Percentiles rank a stretch among this genome's conserved stretches.
Conservation (phyloP, 2,329 filamentous ascomycete species). For the Colletotrichum sp. region DNA sequence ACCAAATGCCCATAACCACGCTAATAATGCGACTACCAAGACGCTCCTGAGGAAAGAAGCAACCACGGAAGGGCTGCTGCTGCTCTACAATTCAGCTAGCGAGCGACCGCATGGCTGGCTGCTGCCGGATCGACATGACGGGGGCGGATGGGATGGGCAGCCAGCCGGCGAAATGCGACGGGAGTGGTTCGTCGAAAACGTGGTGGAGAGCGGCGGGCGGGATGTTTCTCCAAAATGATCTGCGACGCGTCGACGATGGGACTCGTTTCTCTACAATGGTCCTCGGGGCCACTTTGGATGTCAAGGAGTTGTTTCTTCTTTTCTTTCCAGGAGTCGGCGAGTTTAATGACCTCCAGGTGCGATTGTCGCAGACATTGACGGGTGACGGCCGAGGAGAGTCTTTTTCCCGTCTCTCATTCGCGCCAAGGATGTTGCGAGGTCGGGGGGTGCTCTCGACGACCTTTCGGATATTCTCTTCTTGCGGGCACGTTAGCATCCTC, state of each 20-base stretch:
- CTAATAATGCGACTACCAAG: not conserved
- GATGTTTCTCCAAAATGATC: conserved; percentile 4
- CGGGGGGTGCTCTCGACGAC: not conserved
- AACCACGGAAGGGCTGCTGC: not conserved
- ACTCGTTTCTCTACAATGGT: not conserved
- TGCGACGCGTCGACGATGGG: not conserved
- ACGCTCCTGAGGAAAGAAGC: not conserved
- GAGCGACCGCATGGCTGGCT: conserved; percentile 4
- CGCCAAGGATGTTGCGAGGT: not conserved
- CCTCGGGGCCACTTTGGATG: not conserved
- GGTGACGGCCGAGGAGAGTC: not conserved
- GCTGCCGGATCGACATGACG: conserved; percentile 18
- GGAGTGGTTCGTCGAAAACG: not conserved
- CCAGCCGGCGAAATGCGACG: not conserved
- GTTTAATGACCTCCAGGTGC: not conserved
- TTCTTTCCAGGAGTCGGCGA: not conserved
- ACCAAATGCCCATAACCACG: not conserved
- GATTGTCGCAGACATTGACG: not conserved
- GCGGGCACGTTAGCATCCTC: not conserved
- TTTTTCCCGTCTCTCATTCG: not conserved
- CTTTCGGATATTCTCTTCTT: not conserved
- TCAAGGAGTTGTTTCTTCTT: not conserved
- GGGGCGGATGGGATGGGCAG: not conserved
- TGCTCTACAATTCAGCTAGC: not conserved
- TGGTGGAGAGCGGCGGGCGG: not conserved